Evolutionary conservation across 2,329 filamentous ascomycete genomes (phyloP), one percentile per base, ranked within the genome.

Genomic region (Ascochyta viciae-villosae): DNA sequence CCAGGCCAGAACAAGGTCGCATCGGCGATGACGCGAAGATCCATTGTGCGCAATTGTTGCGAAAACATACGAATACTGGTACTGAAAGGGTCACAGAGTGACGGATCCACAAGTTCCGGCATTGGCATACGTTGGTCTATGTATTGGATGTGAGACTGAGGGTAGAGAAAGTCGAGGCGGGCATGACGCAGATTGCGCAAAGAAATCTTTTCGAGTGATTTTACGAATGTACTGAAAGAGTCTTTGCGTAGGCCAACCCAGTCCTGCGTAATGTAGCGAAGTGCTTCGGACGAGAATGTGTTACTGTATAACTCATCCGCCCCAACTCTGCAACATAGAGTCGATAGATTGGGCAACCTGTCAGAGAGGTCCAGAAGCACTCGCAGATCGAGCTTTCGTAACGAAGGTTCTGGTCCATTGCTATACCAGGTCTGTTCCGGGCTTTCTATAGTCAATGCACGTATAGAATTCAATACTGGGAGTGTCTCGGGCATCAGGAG

Each of bases 181-280:
- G 44, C 56, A 6, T 50, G 38, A 15, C 46, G 53, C 12, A 68
- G 53, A n/a, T 34, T 19, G 39, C 60, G 64, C 13, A 65, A 27
- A 2, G 22, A 24, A 6, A 47, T 33, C 29, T 35, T 27, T 27
- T 40, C 27, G 13, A 62, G 10, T 22, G 60, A 58, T 47, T 59
- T 62, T 15, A 35, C 55, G 37, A 67, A 67, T 29, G 51, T 58
- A 16, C 62, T 52, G n/a, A 61, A 50, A 5, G 60, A 54, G 46
- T 68, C 65, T n/a, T 61, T 57, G 16, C 56, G 62, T 33, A 57
- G 61, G n/a, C 66, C 66, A 37, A 47, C 44, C 46, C 55, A 63
- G 22, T 68, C 66, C 5, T 49, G 50, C n/a, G 40, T 57, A 37
- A 49, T 39, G 26, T 60, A 43, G 35, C 41, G 22, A 35, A 35